Percentiles rank a stretch among this genome's conserved stretches.
Conservation (phyloP, 2,329 filamentous ascomycete genomes). For the Volutella citrinella region DNA sequence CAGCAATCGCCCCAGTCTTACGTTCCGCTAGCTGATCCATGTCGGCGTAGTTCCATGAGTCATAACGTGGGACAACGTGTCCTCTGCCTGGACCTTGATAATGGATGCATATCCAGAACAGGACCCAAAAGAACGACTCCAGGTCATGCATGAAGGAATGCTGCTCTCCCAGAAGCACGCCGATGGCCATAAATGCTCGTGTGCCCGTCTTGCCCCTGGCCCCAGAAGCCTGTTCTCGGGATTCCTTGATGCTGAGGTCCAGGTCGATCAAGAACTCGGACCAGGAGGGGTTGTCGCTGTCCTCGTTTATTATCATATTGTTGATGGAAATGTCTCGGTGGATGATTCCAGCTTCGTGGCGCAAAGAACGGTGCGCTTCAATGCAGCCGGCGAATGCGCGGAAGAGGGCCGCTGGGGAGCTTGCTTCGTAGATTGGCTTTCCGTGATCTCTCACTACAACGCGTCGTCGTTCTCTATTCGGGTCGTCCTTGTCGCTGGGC, state of each 20-base stretch:
- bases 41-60: conserved; percentile 15
- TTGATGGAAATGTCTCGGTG: conserved; percentile 42
- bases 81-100: conserved; percentile 26
- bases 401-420: conserved; percentile 33
- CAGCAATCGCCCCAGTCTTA: neutral
- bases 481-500: conserved; percentile 11
- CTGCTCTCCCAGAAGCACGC: conserved; percentile 32
- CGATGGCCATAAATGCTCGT: conserved; percentile 33
- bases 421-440: conserved; percentile 39
- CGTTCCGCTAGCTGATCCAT: neutral
- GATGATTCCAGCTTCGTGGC: conserved; percentile 32
- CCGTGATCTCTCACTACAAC: conserved; percentile 38
- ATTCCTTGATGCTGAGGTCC: conserved; percentile 32
- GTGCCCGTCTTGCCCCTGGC: conserved; percentile 39
- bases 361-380: conserved; percentile 32
- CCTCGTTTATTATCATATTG: conserved; percentile 45
- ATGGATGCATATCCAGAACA: conserved; percentile 45
- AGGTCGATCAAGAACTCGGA: conserved; percentile 41
- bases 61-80: conserved; percentile 4
- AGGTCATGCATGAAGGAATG: conserved; percentile 39
- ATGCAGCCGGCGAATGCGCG: conserved; percentile 34
- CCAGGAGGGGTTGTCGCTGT: conserved; percentile 35
- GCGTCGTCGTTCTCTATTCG: conserved; percentile 38
- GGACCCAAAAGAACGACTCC: conserved; percentile 46
- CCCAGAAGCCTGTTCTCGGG: conserved; percentile 31